Evolutionary conservation across 306 rosid species (phyloP), one percentile per base, ranked within the genome.

Genomic region (Rubus parviflorus): DNA sequence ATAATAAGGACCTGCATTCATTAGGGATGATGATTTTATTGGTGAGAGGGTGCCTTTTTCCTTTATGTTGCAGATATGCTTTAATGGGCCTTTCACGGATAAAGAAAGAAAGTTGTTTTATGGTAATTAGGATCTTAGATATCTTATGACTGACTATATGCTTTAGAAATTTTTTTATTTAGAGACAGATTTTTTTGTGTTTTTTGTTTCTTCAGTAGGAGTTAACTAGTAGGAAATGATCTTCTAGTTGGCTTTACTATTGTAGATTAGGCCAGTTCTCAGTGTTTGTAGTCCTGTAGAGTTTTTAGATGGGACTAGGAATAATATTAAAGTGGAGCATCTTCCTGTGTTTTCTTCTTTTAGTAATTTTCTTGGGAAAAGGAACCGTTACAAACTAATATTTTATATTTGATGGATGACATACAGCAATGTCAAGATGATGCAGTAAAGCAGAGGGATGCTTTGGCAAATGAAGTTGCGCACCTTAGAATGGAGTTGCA

Each of bases 401-500:
- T 77, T 78, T 81, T 72, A 53, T 25, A 46, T 77, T 78, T 77
- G 53, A 68, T 88, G 75, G 77, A 68, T 71, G 70, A 20, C 63
- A 47, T 56, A 37, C 72, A 95, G 99, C 70, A 93, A 81, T 89
- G 97, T 82, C 97, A 92, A 86, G 99, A 92, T 54, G 99, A 95
- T 65, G 97, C 99, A 35, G 79, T 87, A 53, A 95, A 87, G 86
- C 97, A 90, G 79, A 95, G 92, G 85, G 99, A 92, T 62, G 87
- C 88, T 40, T 81, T 95, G 87, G 84, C 86, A 65, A 80, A 88
- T 54, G 99, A 95, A 78, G 87, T 83, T 78, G 81, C 89, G 16
- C 77, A 85, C 79, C 92, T 92, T 75, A 86, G 92, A 69, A 56
- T 78, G 77, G 99, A 95, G 82, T 77, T 95, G 79, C 91, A 86